Evolutionary conservation across 805 yeast genomes (phyloP), one percentile per base, ranked within the genome.

Genomic region (Yarrowia sp.): DNA sequence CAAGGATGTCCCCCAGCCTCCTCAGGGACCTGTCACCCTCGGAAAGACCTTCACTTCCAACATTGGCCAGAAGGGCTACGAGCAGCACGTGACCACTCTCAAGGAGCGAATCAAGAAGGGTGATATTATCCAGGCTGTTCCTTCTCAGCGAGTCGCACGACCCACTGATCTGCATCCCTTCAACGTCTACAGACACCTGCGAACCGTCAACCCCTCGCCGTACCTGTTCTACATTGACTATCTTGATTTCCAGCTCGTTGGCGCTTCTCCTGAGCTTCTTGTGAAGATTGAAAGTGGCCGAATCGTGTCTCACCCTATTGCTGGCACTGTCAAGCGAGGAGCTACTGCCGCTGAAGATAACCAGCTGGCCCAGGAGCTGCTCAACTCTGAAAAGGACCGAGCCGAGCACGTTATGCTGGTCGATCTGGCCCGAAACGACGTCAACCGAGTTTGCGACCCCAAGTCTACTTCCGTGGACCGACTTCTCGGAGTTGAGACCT

Each of bases 341-440:
- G 83, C 84, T 70, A 91, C 98, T 9, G 79, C 86, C 28, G 96
- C 91, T 71, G 98, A 95, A 75, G 99, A 95, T 72, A 97, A 92
- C 73, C 78, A 77, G 67, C 81, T 92, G 63, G 98, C 98, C 1
- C 80, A 80, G 14, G 84, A 85, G 65, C 83, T 95, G 69, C 81
- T 89, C 71, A 77, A 86, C 9, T 89, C 96, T 14, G 78, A 87
- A 68, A 95, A 95, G 73, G 99, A 95, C 76, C 84, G 98, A 55
- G 97, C 99, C 0, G 99, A 95, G 77, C 99, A 95, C 76, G 95
- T 95, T 65, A 95, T 95, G 99, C 84, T 95, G 76, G 99, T 95
- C 17, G 99, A 95, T 76, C 82, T 95, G 73, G 99, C 99, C 4
- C 84, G 99, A 74, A 95, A 95, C 73, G 99, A 95, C 74, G 86